Conservation (phyloP, 163 green algal genomes). For the Scenedesmus sp. region DNA sequence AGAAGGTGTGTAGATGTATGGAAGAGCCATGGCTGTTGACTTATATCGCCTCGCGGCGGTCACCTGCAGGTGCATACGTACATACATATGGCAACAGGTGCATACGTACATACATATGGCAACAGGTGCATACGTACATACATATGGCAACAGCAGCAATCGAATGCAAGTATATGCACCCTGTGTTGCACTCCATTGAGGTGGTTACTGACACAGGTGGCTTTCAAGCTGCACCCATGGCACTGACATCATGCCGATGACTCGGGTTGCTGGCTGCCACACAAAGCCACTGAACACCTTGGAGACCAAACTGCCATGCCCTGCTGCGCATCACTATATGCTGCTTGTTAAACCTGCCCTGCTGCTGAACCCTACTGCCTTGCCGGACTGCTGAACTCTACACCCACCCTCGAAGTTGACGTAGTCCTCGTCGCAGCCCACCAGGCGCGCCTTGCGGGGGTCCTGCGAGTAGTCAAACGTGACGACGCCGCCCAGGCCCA, state of each 20-base stretch:
- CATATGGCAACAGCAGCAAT: too few relatives aligned
- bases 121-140: too few relatives aligned
- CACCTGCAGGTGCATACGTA: too few relatives aligned
- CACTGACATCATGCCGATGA: too few relatives aligned
- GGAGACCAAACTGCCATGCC: background rate
- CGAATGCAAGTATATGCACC: too few relatives aligned
- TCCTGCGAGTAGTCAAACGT: constrained; percentile 40
- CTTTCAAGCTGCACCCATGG: too few relatives aligned
- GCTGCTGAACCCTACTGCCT: background rate
- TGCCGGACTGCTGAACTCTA: background rate
- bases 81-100: too few relatives aligned
- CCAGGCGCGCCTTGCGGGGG: background rate
- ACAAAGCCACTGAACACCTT: background rate
- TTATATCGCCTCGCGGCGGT: background rate
- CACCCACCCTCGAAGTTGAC: constrained; percentile 35
- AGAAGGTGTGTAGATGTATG: background rate
- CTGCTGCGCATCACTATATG: background rate
- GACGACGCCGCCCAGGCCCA: constrained; percentile 25
- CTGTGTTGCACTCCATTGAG: too few relatives aligned
- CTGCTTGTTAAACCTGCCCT: background rate
- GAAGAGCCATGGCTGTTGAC: background rate
- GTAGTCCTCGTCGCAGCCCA: constrained; percentile 19
- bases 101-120: too few relatives aligned
- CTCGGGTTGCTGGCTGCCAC: too few relatives aligned
- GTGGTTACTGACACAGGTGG: too few relatives aligned